Evolutionary conservation across 441 rosid genomes (phyloP).

Genomic region (Syzygium malaccense): DNA sequence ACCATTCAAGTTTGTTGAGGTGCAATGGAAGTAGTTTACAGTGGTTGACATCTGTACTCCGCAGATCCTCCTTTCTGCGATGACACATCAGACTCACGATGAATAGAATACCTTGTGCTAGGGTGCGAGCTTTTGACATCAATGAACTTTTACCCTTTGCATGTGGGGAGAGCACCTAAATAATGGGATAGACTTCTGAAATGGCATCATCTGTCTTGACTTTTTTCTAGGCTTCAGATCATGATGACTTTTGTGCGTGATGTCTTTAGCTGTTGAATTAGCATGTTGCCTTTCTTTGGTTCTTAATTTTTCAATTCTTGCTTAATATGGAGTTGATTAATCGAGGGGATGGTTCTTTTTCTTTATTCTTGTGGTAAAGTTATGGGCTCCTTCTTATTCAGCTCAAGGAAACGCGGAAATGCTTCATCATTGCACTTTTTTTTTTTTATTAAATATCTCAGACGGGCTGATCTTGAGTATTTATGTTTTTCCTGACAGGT

Average conservation of each 20-base stretch:
- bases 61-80: not conserved
- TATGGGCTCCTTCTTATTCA: not conserved
- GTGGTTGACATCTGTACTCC: not conserved
- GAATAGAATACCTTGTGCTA: not conserved
- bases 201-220: not conserved
- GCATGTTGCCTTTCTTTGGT: not conserved
- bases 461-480: not conserved
- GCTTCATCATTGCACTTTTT: not conserved
- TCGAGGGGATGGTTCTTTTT: not conserved
- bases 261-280: not conserved
- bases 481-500: constrained; percentile 26
- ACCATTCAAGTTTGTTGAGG: not conserved
- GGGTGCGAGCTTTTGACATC: not conserved
- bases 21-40: not conserved
- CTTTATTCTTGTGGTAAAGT: not conserved
- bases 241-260: not conserved
- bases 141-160: not conserved
- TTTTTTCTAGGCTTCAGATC: not conserved
- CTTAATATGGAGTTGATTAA: not conserved
- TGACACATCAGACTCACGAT: not conserved
- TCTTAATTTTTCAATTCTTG: not conserved
- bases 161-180: not conserved
- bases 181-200: not conserved
- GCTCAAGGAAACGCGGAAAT: not conserved
- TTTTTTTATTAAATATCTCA: not conserved